Percentiles rank a stretch among this genome's conserved stretches.
Evolutionary conservation across 208 protist genomes (phyloP).

Genomic region (Leishmania aethiopica): DNA sequence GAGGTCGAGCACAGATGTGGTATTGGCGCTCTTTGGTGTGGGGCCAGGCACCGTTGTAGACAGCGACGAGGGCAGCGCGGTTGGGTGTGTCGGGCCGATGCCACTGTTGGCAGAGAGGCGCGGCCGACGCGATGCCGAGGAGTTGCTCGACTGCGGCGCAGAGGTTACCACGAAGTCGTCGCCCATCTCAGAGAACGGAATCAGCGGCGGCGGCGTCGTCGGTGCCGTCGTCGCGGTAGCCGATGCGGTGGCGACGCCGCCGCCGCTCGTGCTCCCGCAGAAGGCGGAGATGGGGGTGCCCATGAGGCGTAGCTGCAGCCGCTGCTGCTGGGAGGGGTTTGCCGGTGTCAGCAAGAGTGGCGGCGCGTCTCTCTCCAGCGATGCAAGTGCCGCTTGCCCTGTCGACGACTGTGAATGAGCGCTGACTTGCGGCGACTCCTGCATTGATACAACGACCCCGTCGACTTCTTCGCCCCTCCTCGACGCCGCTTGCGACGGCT

Average conservation of each 20-base stretch:
- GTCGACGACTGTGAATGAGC: not conserved
- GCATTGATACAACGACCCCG: not conserved
- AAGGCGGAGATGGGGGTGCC: slow-evolving; percentile 8
- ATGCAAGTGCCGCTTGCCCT: not conserved
- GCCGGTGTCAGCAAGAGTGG: slow-evolving; percentile 18
- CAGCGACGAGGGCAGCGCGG: not conserved
- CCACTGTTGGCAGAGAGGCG: slow-evolving; percentile 5
- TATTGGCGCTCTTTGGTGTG: not conserved
- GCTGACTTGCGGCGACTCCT: not conserved
- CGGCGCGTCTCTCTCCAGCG: not conserved
- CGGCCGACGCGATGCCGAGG: not conserved
- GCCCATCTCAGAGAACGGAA: slow-evolving; percentile 24
- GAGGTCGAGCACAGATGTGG: slow-evolving; percentile 32
- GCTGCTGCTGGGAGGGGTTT: slow-evolving; percentile 11
- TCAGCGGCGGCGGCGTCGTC: slow-evolving; percentile 1
- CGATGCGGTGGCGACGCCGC: not conserved
- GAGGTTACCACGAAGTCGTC: not conserved
- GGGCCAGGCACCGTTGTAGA: not conserved
- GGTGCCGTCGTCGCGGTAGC: not conserved
- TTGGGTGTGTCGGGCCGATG: not conserved
- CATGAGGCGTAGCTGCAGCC: not conserved
- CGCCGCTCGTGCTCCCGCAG: not conserved
- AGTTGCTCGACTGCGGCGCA: not conserved
- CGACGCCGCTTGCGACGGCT: slow-evolving; percentile 2
- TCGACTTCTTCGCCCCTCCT: not conserved